Percentiles rank a stretch among this genome's conserved stretches.
Conservation (phyloP, 805 yeast species). For the Candida vaughaniae region DNA sequence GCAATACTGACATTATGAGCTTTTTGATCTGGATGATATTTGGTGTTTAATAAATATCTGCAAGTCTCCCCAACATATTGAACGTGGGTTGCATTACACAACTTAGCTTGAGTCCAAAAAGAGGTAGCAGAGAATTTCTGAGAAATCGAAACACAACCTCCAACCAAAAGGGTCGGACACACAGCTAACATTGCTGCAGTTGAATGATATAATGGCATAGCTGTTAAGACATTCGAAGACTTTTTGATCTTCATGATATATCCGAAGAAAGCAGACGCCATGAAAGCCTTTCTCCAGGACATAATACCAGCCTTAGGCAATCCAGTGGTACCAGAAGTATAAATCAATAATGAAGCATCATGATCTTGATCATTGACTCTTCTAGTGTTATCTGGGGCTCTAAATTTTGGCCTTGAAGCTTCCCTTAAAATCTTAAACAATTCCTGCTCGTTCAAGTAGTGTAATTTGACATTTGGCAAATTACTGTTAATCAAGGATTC, state of each 20-base stretch:
- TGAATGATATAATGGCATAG: constrained; percentile 95
- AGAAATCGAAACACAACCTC: constrained; percentile 76
- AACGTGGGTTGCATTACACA: constrained; percentile 71
- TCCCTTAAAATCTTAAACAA: constrained; percentile 43
- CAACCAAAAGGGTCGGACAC: constrained; percentile 60
- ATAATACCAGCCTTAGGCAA: constrained; percentile 90
- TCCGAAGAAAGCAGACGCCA: constrained; percentile 72
- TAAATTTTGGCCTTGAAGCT: constrained; percentile 44
- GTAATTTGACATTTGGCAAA: constrained; percentile 39
- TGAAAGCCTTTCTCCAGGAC: constrained; percentile 81
- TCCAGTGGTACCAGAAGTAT: constrained; percentile 94
- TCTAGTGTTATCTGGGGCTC: constrained; percentile 59
- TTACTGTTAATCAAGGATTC: constrained; percentile 37
- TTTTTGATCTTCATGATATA: constrained; percentile 59
- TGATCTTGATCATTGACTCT: constrained; percentile 57
- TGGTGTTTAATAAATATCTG: constrained; percentile 71
- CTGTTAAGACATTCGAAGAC: constrained; percentile 67
- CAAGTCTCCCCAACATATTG: constrained; percentile 97
- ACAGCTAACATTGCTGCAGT: constrained; percentile 89
- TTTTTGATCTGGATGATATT: constrained; percentile 63
- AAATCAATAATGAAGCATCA: constrained; percentile 70
- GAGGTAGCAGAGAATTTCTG: constrained; percentile 79
- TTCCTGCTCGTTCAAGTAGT: constrained; percentile 52
- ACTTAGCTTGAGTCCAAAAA: constrained; percentile 85
- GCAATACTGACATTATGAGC: constrained; percentile 66